phyloP scores from a whole-genome alignment of 73 alveolate genomes.

The Paramecium sexaurelia region DNA sequence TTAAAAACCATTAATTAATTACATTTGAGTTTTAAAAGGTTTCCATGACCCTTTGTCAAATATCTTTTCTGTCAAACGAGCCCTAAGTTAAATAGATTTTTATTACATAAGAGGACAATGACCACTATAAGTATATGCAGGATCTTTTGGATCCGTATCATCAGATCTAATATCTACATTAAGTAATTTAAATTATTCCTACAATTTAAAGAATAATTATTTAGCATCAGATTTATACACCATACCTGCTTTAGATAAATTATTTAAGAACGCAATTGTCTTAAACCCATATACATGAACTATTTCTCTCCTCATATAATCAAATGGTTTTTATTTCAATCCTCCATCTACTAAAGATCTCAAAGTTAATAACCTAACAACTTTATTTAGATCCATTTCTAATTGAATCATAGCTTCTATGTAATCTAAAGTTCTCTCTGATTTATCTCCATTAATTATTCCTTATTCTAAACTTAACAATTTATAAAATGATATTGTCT shows the following conservation, averaged over 20 bases:
- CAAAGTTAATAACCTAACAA: constrained; percentile 64
- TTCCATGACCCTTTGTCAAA: constrained; percentile 25
- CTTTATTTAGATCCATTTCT: constrained; percentile 66
- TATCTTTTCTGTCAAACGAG: constrained; percentile 20
- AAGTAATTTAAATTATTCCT: constrained; percentile 54
- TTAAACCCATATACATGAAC: constrained; percentile 67
- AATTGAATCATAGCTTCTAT: constrained; percentile 66
- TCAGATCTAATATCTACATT: constrained; percentile 52
- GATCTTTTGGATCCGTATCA: constrained; percentile 61
- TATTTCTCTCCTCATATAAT: constrained; percentile 69
- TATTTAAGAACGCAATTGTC: constrained; percentile 8
- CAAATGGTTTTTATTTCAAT: constrained; percentile 61
- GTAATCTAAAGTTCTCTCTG: constrained; percentile 54
- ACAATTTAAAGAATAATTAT: constrained; percentile 15
- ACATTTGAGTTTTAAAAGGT: background rate
- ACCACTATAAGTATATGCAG: constrained; percentile 62
- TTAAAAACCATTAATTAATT: constrained; percentile 31
- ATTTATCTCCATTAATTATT: constrained; percentile 48
- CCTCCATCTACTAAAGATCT: constrained; percentile 67
- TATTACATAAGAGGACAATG: constrained; percentile 58
- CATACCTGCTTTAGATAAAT: constrained; percentile 24
- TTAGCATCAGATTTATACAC: constrained; percentile 33
- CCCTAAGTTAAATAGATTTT: background rate
- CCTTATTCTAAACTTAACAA: constrained; percentile 51
- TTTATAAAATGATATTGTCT: constrained; percentile 55